Base-by-base conservation (phyloP, 1,139 yeast species). In the Nakaseomyces delphensis region DNA sequence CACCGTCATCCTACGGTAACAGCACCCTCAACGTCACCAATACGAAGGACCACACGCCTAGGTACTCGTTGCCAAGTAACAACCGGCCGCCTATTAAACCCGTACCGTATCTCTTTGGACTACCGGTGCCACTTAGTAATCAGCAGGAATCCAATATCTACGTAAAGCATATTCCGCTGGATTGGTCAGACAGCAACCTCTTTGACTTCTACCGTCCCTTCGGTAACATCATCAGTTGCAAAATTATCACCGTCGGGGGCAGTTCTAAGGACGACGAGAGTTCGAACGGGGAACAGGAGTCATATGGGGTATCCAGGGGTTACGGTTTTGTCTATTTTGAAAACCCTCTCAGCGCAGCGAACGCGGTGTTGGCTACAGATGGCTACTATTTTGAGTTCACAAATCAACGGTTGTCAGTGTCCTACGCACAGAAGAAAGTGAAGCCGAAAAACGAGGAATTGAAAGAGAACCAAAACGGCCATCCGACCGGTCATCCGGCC, bases 291-390 rank as follows among this genome's bases (percentile, higher is more conserved):
- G 45, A 44, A 27, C 43, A 35, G 14, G 51, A 46, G 24, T 40
- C 50, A 5, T 16, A 51, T 23, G 68, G 68, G 0, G 28, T 52
- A 0, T 65, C 74, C 0, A 65, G 70, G 44, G 76, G 77, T 0
- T 73, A 68, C 52, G 78, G 77, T 0, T 73, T 73, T 54, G 76
- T 73, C 11, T 71, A 75, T 44, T 73, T 67, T 52, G 64, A 64
- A 42, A 64, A 67, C 29, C 68, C 73, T 8, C 49, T 66, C 8
- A 73, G 70, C 51, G 77, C 77, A 0, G 69, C 74, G 1, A 60
- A 64, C 33, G 77, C 77, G 0, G 54, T 72, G 27, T 55, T 69
- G 16, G 62, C 65, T 11, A 70, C 73, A 60, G 65, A 71, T 46
- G 69, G 69, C 2, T 55, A 43, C 18, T 52, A 45, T 37, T 39